Percentiles rank a stretch among this genome's conserved stretches.
These are phyloP conservation scores for Pseudogymnoascus sp. DNA, from an alignment of 2,329 filamentous ascomycete genomes.

Conservation along the genomic window DNA sequence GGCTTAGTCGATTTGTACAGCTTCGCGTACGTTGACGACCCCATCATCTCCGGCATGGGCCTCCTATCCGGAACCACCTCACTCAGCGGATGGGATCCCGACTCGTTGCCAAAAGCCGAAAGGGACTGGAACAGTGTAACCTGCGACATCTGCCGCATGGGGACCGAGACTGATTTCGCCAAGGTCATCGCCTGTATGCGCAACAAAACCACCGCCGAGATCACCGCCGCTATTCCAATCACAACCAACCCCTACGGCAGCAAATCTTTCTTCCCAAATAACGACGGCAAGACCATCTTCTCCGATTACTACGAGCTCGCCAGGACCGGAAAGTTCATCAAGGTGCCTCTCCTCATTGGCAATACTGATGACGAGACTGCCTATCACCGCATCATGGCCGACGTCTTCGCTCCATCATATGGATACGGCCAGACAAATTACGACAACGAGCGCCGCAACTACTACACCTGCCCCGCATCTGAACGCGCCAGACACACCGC, in stretches of 20 bases:
- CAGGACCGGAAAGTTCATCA: slow-evolving; percentile 4
- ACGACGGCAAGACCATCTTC: slow-evolving; percentile 16
- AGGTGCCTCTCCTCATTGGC: slow-evolving; percentile 17
- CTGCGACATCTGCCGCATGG: slow-evolving; percentile 13
- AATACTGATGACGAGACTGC: slow-evolving; percentile 14
- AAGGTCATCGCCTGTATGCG: slow-evolving; percentile 12
- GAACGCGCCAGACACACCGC: slow-evolving; percentile 26
- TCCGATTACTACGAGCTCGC: slow-evolving; percentile 13
- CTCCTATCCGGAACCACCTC: slow-evolving; percentile 21
- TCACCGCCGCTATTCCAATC: slow-evolving; percentile 12
- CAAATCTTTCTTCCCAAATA: neutral
- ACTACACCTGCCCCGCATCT: slow-evolving; percentile 33
- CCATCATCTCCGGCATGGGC: slow-evolving; percentile 27
- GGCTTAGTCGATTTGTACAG: slow-evolving; percentile 43
- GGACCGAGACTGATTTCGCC: slow-evolving; percentile 12
- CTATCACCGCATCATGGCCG: neutral
- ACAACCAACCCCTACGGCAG: neutral
- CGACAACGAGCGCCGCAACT: slow-evolving; percentile 14
- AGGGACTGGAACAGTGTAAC: slow-evolving; percentile 13
- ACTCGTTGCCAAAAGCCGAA: slow-evolving; percentile 14
- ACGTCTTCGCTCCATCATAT: neutral
- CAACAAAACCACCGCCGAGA: slow-evolving; percentile 16
- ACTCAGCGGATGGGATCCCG: neutral
- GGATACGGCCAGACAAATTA: neutral
- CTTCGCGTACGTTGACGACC: slow-evolving; percentile 30